phyloP scores from a whole-genome alignment of 2,329 filamentous ascomycete genomes.

The Hirsutella rhossiliensis region DNA sequence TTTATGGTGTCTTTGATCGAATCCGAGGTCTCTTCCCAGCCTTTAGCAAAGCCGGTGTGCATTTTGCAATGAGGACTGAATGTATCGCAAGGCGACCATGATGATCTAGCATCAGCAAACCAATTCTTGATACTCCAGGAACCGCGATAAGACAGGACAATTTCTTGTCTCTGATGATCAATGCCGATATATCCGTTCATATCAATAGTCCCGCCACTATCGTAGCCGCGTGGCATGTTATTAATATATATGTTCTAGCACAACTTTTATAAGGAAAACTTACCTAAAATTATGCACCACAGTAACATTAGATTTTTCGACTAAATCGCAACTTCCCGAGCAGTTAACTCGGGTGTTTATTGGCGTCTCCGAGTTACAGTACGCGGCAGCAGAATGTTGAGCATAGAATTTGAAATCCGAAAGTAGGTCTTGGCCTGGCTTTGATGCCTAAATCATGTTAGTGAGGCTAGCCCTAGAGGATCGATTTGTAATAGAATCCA shows the following conservation, averaged over 20 bases:
- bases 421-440: background rate
- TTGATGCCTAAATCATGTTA: no score
- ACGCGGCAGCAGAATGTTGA: background rate
- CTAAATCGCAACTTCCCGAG: background rate
- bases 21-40: background rate
- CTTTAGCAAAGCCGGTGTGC: background rate
- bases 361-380: background rate
- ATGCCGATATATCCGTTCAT: background rate
- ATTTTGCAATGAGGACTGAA: background rate
- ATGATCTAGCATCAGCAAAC: background rate
- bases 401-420: background rate
- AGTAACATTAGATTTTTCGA: background rate
- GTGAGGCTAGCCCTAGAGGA: no score
- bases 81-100: background rate
- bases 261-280: background rate
- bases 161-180: background rate
- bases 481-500: no score
- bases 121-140: background rate
- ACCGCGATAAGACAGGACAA: background rate
- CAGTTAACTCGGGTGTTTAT: background rate
- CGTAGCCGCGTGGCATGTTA: background rate
- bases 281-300: background rate
- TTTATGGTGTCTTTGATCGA: background rate
- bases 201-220: background rate
- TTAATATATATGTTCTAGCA: background rate